Evolutionary conservation across 176 grass and related monocot species (phyloP).

Genomic region (Aechmea fasciata): DNA sequence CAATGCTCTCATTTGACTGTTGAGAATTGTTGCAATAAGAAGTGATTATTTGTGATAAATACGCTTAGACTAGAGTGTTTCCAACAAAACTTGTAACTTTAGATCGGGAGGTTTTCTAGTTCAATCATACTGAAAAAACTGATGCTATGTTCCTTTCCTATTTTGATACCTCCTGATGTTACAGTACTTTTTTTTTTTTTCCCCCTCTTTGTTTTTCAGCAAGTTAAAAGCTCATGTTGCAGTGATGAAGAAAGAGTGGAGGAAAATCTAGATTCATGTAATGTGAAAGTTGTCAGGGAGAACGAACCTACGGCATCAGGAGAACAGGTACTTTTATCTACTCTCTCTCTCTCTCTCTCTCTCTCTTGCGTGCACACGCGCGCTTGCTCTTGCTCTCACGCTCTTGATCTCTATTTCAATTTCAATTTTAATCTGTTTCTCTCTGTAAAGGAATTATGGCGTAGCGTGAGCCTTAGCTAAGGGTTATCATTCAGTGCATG

Average conservation of each 20-base stretch:
- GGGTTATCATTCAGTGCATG: too few species aligned
- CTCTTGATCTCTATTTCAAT: not conserved
- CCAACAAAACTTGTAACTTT: too few species aligned
- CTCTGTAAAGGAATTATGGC: not conserved
- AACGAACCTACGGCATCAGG: conserved; percentile 21
- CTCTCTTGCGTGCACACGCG: not conserved
- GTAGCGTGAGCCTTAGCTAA: not conserved
- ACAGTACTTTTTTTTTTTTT: conserved; percentile 5
- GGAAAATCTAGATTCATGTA: not conserved
- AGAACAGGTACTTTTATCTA: conserved; percentile 15
- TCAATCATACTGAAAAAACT: too few species aligned
- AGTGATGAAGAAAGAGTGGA: conserved; percentile 12
- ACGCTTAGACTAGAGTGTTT: too few species aligned
- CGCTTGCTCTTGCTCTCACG: not conserved
- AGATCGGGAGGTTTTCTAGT: too few species aligned
- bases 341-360: not conserved
- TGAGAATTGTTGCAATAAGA: too few species aligned
- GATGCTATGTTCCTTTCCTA: not conserved
- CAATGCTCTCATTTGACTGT: too few species aligned
- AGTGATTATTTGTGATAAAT: too few species aligned
- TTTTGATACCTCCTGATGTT: conserved; percentile 10
- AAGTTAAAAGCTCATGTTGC: conserved; percentile 15
- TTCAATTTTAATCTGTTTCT: not conserved
- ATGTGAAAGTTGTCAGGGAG: not conserved
- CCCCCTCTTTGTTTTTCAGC: conserved; percentile 15